phyloP scores from a whole-genome alignment of 2,329 filamentous ascomycete genomes.

The Chalaropsis thielavioides region DNA sequence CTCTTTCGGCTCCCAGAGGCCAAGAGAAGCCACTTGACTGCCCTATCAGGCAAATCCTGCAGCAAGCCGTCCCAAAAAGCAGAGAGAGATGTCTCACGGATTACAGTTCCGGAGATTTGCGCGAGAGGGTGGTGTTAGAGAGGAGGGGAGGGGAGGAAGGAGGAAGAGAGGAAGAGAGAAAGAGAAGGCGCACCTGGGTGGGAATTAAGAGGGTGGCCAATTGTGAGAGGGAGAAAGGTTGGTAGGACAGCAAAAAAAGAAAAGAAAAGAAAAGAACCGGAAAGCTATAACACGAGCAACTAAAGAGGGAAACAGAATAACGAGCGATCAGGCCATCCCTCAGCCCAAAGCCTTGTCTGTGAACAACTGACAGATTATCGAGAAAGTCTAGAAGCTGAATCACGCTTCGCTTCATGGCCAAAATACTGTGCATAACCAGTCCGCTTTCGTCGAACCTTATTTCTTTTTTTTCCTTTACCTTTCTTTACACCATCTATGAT shows the following conservation, averaged over 20 bases:
- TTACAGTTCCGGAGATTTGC: slow-evolving; percentile 1
- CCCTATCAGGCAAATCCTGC: background rate
- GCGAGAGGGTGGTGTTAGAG: background rate
- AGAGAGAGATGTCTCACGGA: slow-evolving; percentile 4
- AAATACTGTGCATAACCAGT: background rate
- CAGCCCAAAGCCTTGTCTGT: no score
- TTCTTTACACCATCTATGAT: background rate
- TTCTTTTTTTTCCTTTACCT: background rate
- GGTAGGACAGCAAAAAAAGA: no score
- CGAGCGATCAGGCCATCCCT: no score
- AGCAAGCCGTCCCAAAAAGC: background rate
- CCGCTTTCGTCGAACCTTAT: no score
- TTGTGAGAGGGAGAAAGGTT: background rate
- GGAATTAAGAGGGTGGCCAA: background rate
- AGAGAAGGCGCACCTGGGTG: background rate
- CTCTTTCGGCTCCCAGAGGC: background rate
- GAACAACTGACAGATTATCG: background rate
- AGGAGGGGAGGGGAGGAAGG: background rate
- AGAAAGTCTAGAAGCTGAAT: background rate
- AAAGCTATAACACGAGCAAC: background rate
- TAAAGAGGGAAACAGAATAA: no score
- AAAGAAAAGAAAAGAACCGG: background rate
- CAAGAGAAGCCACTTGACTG: background rate
- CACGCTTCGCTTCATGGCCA: background rate
- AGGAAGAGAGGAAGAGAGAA: background rate